Evolutionary conservation across 2,329 filamentous ascomycete genomes (phyloP).

Genomic region (Aspergillus fructus): DNA sequence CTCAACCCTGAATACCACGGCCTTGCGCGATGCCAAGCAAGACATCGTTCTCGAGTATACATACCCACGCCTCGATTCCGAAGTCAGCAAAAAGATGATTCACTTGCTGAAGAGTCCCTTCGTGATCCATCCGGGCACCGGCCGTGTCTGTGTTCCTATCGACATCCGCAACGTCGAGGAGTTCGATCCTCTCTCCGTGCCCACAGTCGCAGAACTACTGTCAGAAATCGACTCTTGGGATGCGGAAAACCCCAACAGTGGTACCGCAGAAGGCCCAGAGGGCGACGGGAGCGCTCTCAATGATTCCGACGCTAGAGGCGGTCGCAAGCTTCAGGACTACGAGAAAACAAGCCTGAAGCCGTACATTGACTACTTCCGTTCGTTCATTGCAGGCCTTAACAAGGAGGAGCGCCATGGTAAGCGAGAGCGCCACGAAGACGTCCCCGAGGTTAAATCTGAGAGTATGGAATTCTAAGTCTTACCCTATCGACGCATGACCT

Average conservation of each 20-base stretch:
- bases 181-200: conserved; percentile 86
- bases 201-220: conserved; percentile 79
- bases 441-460: conserved; percentile 41
- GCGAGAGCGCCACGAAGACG: conserved; percentile 52
- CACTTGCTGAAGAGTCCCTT: conserved; percentile 97
- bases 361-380: conserved; percentile 85
- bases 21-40: conserved; percentile 85
- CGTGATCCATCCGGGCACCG: conserved; percentile 92
- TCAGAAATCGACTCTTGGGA: conserved; percentile 84
- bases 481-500: neutral
- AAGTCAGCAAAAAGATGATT: conserved; percentile 96
- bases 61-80: conserved; percentile 92
- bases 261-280: conserved; percentile 42
- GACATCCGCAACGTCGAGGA: conserved; percentile 70
- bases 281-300: conserved; percentile 36
- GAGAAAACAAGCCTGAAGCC: conserved; percentile 95
- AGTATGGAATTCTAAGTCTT: conserved; percentile 64
- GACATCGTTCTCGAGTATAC: conserved; percentile 97
- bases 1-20: conserved; percentile 68
- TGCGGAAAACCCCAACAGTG: conserved; percentile 29
- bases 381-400: conserved; percentile 74
- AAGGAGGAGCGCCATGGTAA: conserved; percentile 66
- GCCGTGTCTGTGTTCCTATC: conserved; percentile 92
- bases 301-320: conserved; percentile 33
- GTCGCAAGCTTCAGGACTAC: conserved; percentile 71